Base-by-base conservation (phyloP, 202 grass and related monocot species). In the Carex sylvatica region DNA sequence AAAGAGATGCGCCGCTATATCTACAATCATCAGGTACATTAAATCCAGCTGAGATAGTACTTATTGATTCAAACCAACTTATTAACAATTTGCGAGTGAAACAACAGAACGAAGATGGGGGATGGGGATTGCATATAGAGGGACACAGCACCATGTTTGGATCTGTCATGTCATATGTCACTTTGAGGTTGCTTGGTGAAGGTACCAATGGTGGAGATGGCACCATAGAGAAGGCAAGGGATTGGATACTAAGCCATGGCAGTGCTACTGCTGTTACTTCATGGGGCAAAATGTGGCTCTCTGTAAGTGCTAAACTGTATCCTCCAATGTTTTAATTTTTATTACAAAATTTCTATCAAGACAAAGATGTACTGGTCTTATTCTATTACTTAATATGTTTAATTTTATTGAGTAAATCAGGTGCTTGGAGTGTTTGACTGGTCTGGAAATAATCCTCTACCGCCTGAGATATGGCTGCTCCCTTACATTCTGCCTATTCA, bases 381-480 rank as follows among this genome's bases (percentile, higher is more conserved):
- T n/a, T n/a, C n/a, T n/a, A n/a, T n/a, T n/a, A n/a, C n/a, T n/a
- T n/a, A n/a, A n/a, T n/a, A n/a, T n/a, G n/a, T n/a, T n/a, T n/a
- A n/a, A n/a, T n/a, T n/a, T n/a, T n/a, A n/a, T n/a, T n/a, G n/a
- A n/a, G n/a, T n/a, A n/a, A n/a, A n/a, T 82, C 36, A 99, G 96
- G 96, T 99, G 67, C 91, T 99, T 82, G 96, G 93, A 80, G 88
- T 96, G 62, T 99, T 99, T 96, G 91, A 99, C 67, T 96, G 96
- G 96, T 92, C 89, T 77, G 96, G 93, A 69, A 99, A 99, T 73
- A 98, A 98, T 71, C 95, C 95, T 61, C 65, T 98, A 81, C 95
- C 91, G 10, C 95, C 95, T 75, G 95, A 98, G 90, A 80, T 90
- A 88, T 98, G 95, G 92, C 61, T 98, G 78, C 67, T 98, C 22